A percentile compares a stretch with the other conserved stretches of the same genome.
Evolutionary conservation across 441 rosid genomes (phyloP).

Genomic region (Corymbia calophylla): DNA sequence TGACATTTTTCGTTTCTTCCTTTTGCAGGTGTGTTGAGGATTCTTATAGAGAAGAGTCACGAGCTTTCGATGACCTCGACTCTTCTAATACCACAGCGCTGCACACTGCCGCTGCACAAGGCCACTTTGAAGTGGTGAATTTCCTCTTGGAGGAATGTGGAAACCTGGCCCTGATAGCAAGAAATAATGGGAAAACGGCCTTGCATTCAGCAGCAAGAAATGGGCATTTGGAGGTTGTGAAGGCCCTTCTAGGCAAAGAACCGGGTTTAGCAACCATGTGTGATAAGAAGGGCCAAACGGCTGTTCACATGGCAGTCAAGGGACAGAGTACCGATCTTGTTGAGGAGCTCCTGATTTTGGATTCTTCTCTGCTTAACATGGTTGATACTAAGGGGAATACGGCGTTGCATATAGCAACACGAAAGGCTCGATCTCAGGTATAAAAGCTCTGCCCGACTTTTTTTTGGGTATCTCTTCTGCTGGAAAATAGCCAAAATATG

Average conservation of each 20-base stretch:
- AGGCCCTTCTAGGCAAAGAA: slow-evolving; percentile 25
- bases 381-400: slow-evolving; percentile 54
- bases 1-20: not conserved
- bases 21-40: slow-evolving; percentile 48
- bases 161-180: slow-evolving; percentile 34
- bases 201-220: slow-evolving; percentile 61
- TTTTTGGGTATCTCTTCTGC: not conserved
- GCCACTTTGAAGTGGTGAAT: slow-evolving; percentile 40
- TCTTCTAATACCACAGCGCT: slow-evolving; percentile 46
- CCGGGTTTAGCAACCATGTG: slow-evolving; percentile 27
- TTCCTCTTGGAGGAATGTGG: slow-evolving; percentile 44
- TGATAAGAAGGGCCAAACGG: slow-evolving; percentile 59
- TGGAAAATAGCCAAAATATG: not conserved
- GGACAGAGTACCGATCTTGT: slow-evolving; percentile 39
- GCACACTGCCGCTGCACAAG: slow-evolving; percentile 54
- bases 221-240: slow-evolving; percentile 47
- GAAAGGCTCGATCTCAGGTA: slow-evolving; percentile 46
- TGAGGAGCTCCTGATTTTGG: slow-evolving; percentile 27
- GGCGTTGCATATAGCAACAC: slow-evolving; percentile 50
- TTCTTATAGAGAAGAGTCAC: slow-evolving; percentile 49
- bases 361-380: slow-evolving; percentile 28
- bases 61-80: slow-evolving; percentile 53
- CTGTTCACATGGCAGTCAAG: slow-evolving; percentile 64
- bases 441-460: not conserved
- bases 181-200: slow-evolving; percentile 48